phyloP scores from a whole-genome alignment of 1,139 yeast genomes.

The Hansenula lynferdii region DNA sequence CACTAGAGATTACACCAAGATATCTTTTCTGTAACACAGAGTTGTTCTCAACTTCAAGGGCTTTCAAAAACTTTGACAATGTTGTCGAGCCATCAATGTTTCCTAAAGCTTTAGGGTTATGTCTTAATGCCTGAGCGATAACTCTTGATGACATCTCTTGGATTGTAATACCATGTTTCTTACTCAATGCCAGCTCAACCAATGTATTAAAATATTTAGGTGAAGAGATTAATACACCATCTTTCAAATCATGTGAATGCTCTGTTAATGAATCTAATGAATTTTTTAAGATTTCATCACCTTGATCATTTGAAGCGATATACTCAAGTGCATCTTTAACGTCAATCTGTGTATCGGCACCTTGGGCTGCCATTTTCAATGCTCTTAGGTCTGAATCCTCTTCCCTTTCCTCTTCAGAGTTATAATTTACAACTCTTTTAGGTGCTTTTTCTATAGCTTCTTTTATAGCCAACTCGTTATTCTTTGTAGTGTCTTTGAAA shows the following conservation, averaged over 20 bases:
- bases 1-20: slow-evolving; percentile 43
- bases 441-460: slow-evolving; percentile 18
- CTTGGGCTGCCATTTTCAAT: slow-evolving; percentile 16
- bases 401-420: slow-evolving; percentile 10
- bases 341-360: slow-evolving; percentile 11
- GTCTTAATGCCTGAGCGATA: slow-evolving; percentile 57
- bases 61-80: slow-evolving; percentile 19
- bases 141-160: slow-evolving; percentile 46
- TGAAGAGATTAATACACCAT: slow-evolving; percentile 18
- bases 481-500: slow-evolving; percentile 6
- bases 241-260: slow-evolving; percentile 21
- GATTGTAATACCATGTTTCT: slow-evolving; percentile 16
- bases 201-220: slow-evolving; percentile 8
- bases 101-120: slow-evolving; percentile 62
- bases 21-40: slow-evolving; percentile 39
- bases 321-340: slow-evolving; percentile 15
- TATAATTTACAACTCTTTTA: slow-evolving; percentile 11
- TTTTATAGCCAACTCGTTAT: slow-evolving; percentile 9
- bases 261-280: slow-evolving; percentile 20
- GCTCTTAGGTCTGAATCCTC: slow-evolving; percentile 15
- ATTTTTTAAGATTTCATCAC: slow-evolving; percentile 3
- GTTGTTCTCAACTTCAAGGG: slow-evolving; percentile 15
- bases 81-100: slow-evolving; percentile 18
- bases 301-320: slow-evolving; percentile 2
- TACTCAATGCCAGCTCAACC: slow-evolving; percentile 6